These are phyloP conservation scores for Xylaria sp. DNA, from an alignment of 2,329 filamentous ascomycete species.

Conservation along the genomic window DNA sequence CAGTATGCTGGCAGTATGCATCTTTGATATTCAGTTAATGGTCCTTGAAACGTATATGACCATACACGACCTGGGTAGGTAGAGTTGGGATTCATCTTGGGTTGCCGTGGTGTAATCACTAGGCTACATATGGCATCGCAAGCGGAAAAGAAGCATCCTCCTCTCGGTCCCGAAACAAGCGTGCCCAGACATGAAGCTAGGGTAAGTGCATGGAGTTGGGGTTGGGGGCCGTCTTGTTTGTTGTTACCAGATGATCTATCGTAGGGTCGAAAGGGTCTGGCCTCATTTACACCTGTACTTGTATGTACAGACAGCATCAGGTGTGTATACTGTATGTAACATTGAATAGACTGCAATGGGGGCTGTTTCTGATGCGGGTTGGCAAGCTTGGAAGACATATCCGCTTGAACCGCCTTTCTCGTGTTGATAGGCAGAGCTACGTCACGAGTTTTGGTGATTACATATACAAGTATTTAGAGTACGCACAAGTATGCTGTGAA, in stretches of 20 bases:
- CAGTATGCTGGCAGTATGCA: not conserved
- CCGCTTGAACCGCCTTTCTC: conserved; percentile 2
- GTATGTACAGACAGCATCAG: not conserved
- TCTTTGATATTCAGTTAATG: not conserved
- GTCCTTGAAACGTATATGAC: conserved; percentile 2
- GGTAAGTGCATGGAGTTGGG: not conserved
- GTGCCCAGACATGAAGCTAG: conserved; percentile 11
- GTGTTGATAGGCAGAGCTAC: not conserved
- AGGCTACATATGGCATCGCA: conserved; percentile 7
- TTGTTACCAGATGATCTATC: conserved; percentile 7
- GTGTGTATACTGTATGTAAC: not conserved
- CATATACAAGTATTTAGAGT: not conserved
- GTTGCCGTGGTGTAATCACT: conserved; percentile 4
- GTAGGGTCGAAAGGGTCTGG: not conserved
- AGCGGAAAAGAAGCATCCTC: conserved; percentile 1
- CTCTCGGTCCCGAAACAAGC: conserved; percentile 30
- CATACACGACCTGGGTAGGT: not conserved
- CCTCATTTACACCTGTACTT: not conserved
- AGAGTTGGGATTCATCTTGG: not conserved
- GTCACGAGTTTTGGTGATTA: conserved; percentile 1
- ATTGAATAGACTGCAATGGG: not conserved
- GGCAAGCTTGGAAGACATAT: not conserved
- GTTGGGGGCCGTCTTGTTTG: conserved; percentile 7
- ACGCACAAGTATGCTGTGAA: conserved; percentile 2
- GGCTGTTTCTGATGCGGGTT: not conserved